Evolutionary conservation across 2,329 filamentous ascomycete species (phyloP), one percentile per base, ranked within the genome.

Genomic region (Proliferodiscus dingleyae): DNA sequence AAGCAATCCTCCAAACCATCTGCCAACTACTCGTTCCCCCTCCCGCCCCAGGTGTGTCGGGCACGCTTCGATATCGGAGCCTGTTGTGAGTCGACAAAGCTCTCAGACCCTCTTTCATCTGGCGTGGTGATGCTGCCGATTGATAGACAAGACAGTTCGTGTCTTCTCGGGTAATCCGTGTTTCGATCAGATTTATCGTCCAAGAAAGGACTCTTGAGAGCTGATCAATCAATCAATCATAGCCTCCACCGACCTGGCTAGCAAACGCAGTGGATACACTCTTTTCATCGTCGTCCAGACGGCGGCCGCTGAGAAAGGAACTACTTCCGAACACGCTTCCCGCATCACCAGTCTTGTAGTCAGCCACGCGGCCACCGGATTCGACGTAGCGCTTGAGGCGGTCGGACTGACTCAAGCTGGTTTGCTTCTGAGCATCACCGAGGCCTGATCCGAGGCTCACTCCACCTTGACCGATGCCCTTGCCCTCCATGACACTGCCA

Each of bases 181-280:
- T n/a, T 34, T 33, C 40, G 34, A 38, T 46, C 30, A 46, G 39
- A 33, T 42, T 30, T 28, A 41, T 32, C 22, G n/a, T 24, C 15
- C 29, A 36, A 28, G 38, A 11, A 29, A 52, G 38, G 43, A 44
- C 41, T 13, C 37, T 16, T 36, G 15, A 23, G 28, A 37, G 29
- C n/a, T n/a, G n/a, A n/a, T n/a, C n/a, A 21, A 30, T 53, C 46
- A 48, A 64, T 65, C 63, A 65, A 54, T 65, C 63, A 49, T 64
- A 65, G 47, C 61, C 61, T 49, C 62, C 61, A 42, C 88, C 89
- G 56, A 96, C 82, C 68, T 97, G 93, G 71, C 89, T 96, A 51
- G 91, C 90, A 70, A 97, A 98, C 39, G 90, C 90, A 42, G 93
- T 97, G 62, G 89, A 95, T 61, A 97, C 81, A 68, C 91, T 97